A percentile compares a stretch with the other conserved stretches of the same genome.
Conservation (phyloP, 768 basidiomycete species). For the Strobilomyces confusus region DNA sequence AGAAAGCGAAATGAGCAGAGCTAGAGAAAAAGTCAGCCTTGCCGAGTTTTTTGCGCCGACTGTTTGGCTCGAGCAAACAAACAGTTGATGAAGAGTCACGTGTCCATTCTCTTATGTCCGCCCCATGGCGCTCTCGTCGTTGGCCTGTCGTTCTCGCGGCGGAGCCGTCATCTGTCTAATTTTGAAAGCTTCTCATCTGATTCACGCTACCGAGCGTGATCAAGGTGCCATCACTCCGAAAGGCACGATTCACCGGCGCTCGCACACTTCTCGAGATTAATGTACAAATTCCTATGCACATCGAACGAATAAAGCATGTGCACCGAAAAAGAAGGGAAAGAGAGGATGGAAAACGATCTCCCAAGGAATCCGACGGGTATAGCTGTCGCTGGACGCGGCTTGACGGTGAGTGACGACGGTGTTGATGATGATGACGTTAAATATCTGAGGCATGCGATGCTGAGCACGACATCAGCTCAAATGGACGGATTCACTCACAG, state of each 20-base stretch:
- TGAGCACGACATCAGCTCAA: background rate
- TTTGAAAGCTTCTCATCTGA: background rate
- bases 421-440: slow-evolving; percentile 5
- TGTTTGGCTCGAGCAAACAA: slow-evolving; percentile 31
- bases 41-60: slow-evolving; percentile 15
- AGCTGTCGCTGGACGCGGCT: slow-evolving; percentile 4
- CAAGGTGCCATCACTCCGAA: background rate
- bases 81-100: slow-evolving; percentile 15
- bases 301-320: slow-evolving; percentile 16
- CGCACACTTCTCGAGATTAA: background rate
- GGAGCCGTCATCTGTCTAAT: too few species aligned
- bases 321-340: slow-evolving; percentile 5
- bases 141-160: too few species aligned
- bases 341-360: too few species aligned
- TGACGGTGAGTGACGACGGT: slow-evolving; percentile 1
- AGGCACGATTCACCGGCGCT: background rate
- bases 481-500: slow-evolving; percentile 17
- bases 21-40: slow-evolving; percentile 17
- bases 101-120: slow-evolving; percentile 13
- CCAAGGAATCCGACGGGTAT: slow-evolving; percentile 4
- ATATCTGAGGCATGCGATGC: slow-evolving; percentile 7
- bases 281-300: slow-evolving; percentile 9
- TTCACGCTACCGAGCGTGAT: background rate
- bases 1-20: slow-evolving; percentile 23
- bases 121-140: too few species aligned